phyloP scores from a whole-genome alignment of 768 basidiomycete species.

The Clathrus columnatus region DNA sequence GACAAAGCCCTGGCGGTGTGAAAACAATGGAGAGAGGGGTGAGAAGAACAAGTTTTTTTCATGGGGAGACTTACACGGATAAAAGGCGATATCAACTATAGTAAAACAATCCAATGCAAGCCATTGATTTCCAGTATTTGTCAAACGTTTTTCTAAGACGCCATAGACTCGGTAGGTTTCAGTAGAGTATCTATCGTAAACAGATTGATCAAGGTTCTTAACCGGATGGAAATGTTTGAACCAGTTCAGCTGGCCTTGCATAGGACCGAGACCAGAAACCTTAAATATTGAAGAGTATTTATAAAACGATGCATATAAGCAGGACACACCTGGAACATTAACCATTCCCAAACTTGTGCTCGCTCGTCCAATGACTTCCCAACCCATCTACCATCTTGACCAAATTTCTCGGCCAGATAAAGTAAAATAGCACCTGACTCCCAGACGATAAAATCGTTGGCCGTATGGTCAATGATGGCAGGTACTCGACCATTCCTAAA shows the following conservation, averaged over 20 bases:
- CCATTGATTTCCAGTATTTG: background rate
- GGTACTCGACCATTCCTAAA: constrained; percentile 53
- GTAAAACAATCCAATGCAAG: background rate
- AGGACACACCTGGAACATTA: background rate
- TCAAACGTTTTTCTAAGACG: constrained; percentile 14
- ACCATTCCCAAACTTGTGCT: constrained; percentile 4
- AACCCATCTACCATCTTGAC: constrained; percentile 56
- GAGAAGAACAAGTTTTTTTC: no score
- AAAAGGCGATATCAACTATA: background rate
- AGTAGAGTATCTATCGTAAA: constrained; percentile 13
- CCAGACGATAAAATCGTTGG: constrained; percentile 52
- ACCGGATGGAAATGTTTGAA: constrained; percentile 13
- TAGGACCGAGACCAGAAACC: constrained; percentile 5
- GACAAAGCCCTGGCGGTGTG: no score
- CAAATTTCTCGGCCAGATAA: constrained; percentile 76
- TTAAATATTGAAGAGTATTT: background rate
- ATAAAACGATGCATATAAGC: background rate
- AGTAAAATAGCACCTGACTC: constrained; percentile 76
- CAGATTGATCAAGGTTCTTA: constrained; percentile 11
- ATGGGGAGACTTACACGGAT: background rate
- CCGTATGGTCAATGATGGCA: constrained; percentile 49
- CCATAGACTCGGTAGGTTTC: constrained; percentile 15
- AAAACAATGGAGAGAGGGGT: no score
- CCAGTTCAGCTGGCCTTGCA: constrained; percentile 9
- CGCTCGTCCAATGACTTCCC: background rate